Evolutionary conservation across 2,329 filamentous ascomycete genomes (phyloP), one percentile per base, ranked within the genome.

Genomic region (Raffaelea albimanens): DNA sequence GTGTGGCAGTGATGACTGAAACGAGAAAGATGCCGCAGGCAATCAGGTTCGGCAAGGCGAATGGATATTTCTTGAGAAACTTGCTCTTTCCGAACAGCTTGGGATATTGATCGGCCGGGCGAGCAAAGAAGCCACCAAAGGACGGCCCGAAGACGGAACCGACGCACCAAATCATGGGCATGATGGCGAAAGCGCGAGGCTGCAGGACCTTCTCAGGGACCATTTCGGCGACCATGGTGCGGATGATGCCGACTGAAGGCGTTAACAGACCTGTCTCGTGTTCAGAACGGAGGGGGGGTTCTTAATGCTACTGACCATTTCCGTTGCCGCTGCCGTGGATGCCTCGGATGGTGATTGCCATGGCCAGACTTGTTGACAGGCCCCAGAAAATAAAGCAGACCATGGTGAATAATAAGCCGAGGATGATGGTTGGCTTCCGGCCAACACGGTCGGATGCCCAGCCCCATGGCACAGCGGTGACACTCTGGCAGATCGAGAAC

Each of bases 221-320:
- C 75, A 96, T 82, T 63, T 96, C 91, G 0, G 91, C 91, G 2
- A 96, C 89, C 69, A 93, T 88, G 16, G 88, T 95, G 54, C 90
- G 72, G 53, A 96, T 83, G 52, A 96, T 96, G 2, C 93, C 86
- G n/a, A 91, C 83, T 82, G 31, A 34, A 40, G 14, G n/a, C n/a
- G n/a, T n/a, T n/a, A n/a, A n/a, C n/a, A n/a, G n/a, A n/a, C n/a
- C n/a, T n/a, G n/a, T n/a, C n/a, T n/a, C n/a, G n/a, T n/a, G n/a
- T n/a, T n/a, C n/a, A n/a, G n/a, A n/a, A n/a, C n/a, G n/a, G n/a
- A n/a, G n/a, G n/a, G n/a, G n/a, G n/a, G n/a, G n/a, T n/a, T n/a
- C n/a, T n/a, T n/a, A n/a, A n/a, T n/a, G n/a, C n/a, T n/a, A 62
- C 67, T 29, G 59, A 82, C 78, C 78, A 60, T 96, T 97, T 46